Base-by-base conservation (phyloP, 257 asterid species). In the Solanum virginianum region DNA sequence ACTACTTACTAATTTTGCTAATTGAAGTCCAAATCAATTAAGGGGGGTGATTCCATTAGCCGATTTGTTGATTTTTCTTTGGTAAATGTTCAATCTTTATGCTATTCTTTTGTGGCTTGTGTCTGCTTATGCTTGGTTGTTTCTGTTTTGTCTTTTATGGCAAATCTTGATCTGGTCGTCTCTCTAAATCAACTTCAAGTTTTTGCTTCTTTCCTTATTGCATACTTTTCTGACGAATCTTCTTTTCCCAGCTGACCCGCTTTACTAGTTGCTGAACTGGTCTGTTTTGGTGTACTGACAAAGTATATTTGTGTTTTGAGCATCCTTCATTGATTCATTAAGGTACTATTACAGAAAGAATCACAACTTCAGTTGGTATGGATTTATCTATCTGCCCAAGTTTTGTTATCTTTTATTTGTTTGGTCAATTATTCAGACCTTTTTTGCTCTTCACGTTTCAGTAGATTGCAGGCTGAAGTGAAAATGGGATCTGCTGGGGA, bases 401-500 rank as follows among this genome's bases (percentile, higher is more conserved):
- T 75, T 75, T 14, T 75, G 39, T 36, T 69, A 69, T 12, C 13
- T 2, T 68, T 32, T 8, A 12, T 65, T 24, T 47, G 74, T 63
- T 59, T 59, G 57, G 59, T 43, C 47, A 66, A 7, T 15, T 83
- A 32, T 72, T 53, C 53, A 53, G 41, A 36, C 20, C 14, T 53
- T 77, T 68, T 16, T 66, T 80, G 80, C 10, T 7, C 13, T 65
- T 14, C 18, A 41, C 62, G 16, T 15, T 47, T 59, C 68, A 68
- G 77, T 26, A 41, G 47, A 63, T 68, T 59, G 84, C 68, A 56
- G 45, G 71, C 18, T 70, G 45, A 39, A 22, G 16, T n/a, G 57
- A 39, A 36, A 80, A 85, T 88, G 86, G 82, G 84, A 83, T 74
- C 79, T 79, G 84, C 88, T 3, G 96, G 89, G 83, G 93, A 88